Evolutionary conservation across 257 asterid species (phyloP), one percentile per base, ranked within the genome.

Genomic region (Thymus quinquecostatus): DNA sequence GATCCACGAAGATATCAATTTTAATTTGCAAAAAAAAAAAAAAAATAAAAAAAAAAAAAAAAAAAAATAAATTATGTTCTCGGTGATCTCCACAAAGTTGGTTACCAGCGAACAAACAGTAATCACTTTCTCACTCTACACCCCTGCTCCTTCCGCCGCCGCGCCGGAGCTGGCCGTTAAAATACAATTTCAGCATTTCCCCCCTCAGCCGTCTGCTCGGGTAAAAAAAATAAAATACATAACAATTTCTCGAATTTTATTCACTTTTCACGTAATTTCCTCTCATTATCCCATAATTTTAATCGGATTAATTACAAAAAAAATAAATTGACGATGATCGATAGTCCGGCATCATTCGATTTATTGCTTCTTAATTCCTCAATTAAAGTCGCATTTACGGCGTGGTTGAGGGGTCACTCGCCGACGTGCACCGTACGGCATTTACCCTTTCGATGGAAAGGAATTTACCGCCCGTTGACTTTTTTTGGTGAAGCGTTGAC

Each of bases 381-480:
- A 56, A 63, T 69, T 73, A 53, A 21, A 68, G 40, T 66, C 29
- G 0, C 21, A 21, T 21, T 21, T 21, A 9, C 64, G 32, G 61
- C 59, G 34, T 43, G 73, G 33, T 59, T n/a, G 64, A 60, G 60
- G 51, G 60, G 60, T 68, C 40, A 7, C 34, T 53, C 28, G 0
- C 57, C 58, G 66, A 48, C 75, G 81, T 76, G 68, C 54, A 66
- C 43, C 73, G 8, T 68, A 73, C 72, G 80, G 14, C 36, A 5
- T 2, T 44, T 44, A 2, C 1, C 50, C 61, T 66, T 70, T 73
- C 69, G 49, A n/a, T 78, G 59, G 60, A 40, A 41, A 30, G 21
- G 21, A 21, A 34, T 13, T 70, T 62, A 72, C 47, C 29, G 29
- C 66, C 59, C 53, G 73, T 85, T 85, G 89, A 83, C 88, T 86